Evolutionary conservation across 176 grass and related monocot genomes (phyloP).

Genomic region (Juncus inflexus): DNA sequence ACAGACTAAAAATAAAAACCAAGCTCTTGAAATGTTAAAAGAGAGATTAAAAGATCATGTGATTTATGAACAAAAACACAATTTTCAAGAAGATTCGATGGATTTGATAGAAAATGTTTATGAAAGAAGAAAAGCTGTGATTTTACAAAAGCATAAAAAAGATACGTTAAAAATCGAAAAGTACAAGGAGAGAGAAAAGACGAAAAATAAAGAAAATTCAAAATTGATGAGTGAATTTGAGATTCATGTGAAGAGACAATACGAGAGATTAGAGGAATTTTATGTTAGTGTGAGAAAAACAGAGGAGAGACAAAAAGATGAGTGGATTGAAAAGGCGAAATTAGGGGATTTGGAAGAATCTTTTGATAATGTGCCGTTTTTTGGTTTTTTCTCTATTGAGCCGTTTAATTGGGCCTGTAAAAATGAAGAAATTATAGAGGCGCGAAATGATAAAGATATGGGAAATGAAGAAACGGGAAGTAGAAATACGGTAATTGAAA

Average conservation of each 20-base stretch:
- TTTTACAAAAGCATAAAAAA: conserved; percentile 52
- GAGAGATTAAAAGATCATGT: conserved; percentile 42
- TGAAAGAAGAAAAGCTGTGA: conserved; percentile 45
- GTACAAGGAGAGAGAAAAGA: conserved; percentile 41
- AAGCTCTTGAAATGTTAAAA: conserved; percentile 48
- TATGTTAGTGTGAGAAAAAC: conserved; percentile 45
- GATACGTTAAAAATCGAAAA: conserved; percentile 39
- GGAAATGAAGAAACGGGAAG: conserved; percentile 1
- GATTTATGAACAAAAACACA: conserved; percentile 59
- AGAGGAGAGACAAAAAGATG: conserved; percentile 57
- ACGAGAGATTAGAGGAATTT: conserved; percentile 46
- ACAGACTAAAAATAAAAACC: conserved; percentile 27
- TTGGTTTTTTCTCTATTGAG: conserved; percentile 63
- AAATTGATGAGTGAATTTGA: conserved; percentile 40
- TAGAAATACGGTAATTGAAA: too few relatives aligned
- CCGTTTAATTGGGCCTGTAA: conserved; percentile 36
- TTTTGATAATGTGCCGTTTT: conserved; percentile 59
- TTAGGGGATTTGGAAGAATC: conserved; percentile 46
- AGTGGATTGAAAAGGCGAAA: conserved; percentile 52
- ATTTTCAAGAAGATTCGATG: conserved; percentile 56
- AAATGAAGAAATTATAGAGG: conserved; percentile 7
- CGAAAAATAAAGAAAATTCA: conserved; percentile 32
- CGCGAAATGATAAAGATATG: conserved; percentile 22
- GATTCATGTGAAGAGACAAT: conserved; percentile 51
- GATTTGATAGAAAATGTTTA: conserved; percentile 61